phyloP scores from a whole-genome alignment of 306 rosid genomes.

The Gastrolobium villosum region DNA sequence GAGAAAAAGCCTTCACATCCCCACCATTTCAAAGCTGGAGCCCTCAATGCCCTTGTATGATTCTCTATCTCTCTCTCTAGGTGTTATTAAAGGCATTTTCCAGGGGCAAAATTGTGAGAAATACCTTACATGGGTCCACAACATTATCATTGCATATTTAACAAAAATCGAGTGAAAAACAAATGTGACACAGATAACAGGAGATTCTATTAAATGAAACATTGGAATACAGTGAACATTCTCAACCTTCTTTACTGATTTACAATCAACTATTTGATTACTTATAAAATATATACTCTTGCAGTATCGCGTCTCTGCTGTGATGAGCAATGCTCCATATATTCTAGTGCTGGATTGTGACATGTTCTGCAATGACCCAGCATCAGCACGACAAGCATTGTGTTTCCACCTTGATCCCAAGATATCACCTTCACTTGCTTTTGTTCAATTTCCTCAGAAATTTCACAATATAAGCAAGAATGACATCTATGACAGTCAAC shows the following conservation, averaged over 20 bases:
- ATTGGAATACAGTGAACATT: background rate
- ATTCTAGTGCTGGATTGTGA: conserved; percentile 74
- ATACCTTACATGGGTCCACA: background rate
- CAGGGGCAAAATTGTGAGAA: conserved; percentile 6
- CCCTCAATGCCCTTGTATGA: conserved; percentile 68
- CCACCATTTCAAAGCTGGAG: conserved; percentile 79
- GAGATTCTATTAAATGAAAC: background rate
- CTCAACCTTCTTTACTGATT: background rate
- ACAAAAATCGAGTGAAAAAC: background rate
- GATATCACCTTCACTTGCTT: conserved; percentile 61
- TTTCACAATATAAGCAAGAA: conserved; percentile 58
- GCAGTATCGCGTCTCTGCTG: conserved; percentile 70
- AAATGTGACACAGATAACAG: conserved; percentile 8
- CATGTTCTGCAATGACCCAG: conserved; percentile 71
- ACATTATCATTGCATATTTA: background rate
- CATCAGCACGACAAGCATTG: conserved; percentile 71
- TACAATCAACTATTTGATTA: conserved; percentile 3
- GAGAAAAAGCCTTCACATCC: conserved; percentile 66
- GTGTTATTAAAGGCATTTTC: conserved; percentile 11
- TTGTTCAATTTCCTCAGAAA: conserved; percentile 75
- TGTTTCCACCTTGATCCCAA: conserved; percentile 71
- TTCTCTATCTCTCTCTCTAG: conserved; percentile 9
- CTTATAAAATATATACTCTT: conserved; percentile 16
- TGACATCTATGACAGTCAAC: conserved; percentile 67
- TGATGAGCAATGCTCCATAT: conserved; percentile 71